Evolutionary conservation across 1,139 yeast species (phyloP), one percentile per base, ranked within the genome.

Genomic region (Candida buenavistaensis): DNA sequence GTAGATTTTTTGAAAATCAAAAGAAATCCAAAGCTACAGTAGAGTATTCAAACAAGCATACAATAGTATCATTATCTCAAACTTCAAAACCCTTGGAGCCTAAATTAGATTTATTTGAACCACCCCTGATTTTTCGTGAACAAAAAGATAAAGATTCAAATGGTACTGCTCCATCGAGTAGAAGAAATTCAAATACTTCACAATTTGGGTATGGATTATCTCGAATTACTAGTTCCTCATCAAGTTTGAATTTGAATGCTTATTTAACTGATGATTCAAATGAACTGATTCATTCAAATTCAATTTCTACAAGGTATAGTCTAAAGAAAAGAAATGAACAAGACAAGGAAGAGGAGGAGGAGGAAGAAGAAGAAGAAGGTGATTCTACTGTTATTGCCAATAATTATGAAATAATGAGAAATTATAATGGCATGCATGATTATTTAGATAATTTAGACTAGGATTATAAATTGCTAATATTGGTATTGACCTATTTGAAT

Each of bases 201-300:
- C 37, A 49, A 5, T 46, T 52, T 21, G 59, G 52, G 4, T 52
- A 50, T 35, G 61, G 60, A 5, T 48, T 68, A 9, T 49, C 59
- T 33, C 51, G 66, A 26, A 65, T 69, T 21, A 58, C 74, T 27
- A 66, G 73, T 42, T 64, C 72, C 14, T 63, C 63, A 36, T 64
- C 72, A 21, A 65, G 72, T 23, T 55, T 70, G 26, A 70, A 70
- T 43, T 56, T 70, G 34, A 64, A 70, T 44, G 75, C 72, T 6
- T 70, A 68, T 40, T 54, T 70, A 32, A 68, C 73, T 4, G 75
- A 68, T 40, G 70, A 62, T 28, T 45, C 51, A 5, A 48, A 41
- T 20, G 26, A 17, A n/a, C 20, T 21, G 6, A 14, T 28, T 8
- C 32, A 27, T 16, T 37, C 33, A n/a, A 31, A 30, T 17, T 30